Evolutionary conservation across 805 yeast species (phyloP).

Genomic region (Wickerhamomyces bisporus): DNA sequence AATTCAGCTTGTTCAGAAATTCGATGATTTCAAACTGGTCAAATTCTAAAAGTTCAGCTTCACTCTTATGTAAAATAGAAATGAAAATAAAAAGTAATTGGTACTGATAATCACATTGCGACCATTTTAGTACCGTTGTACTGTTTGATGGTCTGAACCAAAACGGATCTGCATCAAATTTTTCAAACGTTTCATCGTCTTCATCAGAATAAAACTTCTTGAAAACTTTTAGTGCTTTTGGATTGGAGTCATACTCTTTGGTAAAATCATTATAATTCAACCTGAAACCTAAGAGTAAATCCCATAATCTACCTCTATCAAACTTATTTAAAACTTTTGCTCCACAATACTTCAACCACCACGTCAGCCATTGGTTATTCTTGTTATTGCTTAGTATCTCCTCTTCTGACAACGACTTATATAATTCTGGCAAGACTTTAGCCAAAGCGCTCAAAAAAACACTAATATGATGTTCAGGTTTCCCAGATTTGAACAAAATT

Average conservation of each 20-base stretch:
- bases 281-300: conserved; percentile 75
- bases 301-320: conserved; percentile 91
- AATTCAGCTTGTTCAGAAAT: conserved; percentile 46
- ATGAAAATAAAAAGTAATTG: conserved; percentile 72
- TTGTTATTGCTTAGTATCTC: conserved; percentile 57
- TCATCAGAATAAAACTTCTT: conserved; percentile 16
- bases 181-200: neutral
- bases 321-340: conserved; percentile 75
- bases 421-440: conserved; percentile 66
- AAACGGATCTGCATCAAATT: conserved; percentile 10
- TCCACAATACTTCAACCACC: conserved; percentile 95
- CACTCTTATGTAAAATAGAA: conserved; percentile 76
- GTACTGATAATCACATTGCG: conserved; percentile 66
- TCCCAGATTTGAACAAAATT: conserved; percentile 47
- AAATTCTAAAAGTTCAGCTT: conserved; percentile 71
- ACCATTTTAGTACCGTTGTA: conserved; percentile 39
- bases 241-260: conserved; percentile 8
- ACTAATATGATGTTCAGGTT: conserved; percentile 60
- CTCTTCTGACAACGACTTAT: conserved; percentile 74
- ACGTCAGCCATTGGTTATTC: conserved; percentile 84
- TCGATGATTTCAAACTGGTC: conserved; percentile 89
- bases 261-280: conserved; percentile 26
- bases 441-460: conserved; percentile 62
- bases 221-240: conserved; percentile 17
- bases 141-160: conserved; percentile 19